A percentile compares a stretch with the other conserved stretches of the same genome.
These are phyloP conservation scores for Penicillium robsamsonii DNA, from an alignment of 495 filamentous ascomycete genomes.

Conservation along the genomic window DNA sequence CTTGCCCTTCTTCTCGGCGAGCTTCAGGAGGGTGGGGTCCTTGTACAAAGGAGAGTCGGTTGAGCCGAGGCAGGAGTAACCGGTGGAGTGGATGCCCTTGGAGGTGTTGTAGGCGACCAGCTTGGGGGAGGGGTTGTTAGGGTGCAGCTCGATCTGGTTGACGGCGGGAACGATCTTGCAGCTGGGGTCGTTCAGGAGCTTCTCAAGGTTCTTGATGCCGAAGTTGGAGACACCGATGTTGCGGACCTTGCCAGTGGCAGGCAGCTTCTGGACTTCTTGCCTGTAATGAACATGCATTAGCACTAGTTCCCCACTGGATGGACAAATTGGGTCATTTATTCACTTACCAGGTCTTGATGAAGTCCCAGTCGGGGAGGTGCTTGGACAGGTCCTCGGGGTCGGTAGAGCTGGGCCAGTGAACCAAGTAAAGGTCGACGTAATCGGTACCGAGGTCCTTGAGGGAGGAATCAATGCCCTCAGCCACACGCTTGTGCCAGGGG, in stretches of 20 bases:
- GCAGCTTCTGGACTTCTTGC: slow-evolving; percentile 78
- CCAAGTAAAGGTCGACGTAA: slow-evolving; percentile 74
- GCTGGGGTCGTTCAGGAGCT: slow-evolving; percentile 52
- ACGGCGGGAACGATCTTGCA: slow-evolving; percentile 71
- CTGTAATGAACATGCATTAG: slow-evolving; percentile 17
- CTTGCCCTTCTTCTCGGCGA: slow-evolving; percentile 65
- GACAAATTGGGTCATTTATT: background rate
- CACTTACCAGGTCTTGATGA: slow-evolving; percentile 70
- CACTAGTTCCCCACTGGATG: background rate
- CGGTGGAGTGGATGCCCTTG: slow-evolving; percentile 68
- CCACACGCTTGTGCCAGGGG: slow-evolving; percentile 68
- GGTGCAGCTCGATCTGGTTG: slow-evolving; percentile 93
- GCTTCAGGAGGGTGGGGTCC: slow-evolving; percentile 55
- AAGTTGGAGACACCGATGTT: slow-evolving; percentile 69
- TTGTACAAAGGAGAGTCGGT: slow-evolving; percentile 54
- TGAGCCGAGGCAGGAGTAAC: slow-evolving; percentile 67
- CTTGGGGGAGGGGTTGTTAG: slow-evolving; percentile 75
- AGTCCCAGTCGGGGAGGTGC: slow-evolving; percentile 70
- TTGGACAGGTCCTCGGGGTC: slow-evolving; percentile 56
- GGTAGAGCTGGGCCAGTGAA: slow-evolving; percentile 77
- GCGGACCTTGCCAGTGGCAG: slow-evolving; percentile 73
- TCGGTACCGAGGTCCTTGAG: slow-evolving; percentile 67
- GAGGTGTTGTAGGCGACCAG: slow-evolving; percentile 67
- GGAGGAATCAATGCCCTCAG: slow-evolving; percentile 66
- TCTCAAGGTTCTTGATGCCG: slow-evolving; percentile 59